A percentile compares a stretch with the other conserved stretches of the same genome.
Evolutionary conservation across 108 stramenopile genomes (phyloP).

Genomic region (Fistulifera solaris): DNA sequence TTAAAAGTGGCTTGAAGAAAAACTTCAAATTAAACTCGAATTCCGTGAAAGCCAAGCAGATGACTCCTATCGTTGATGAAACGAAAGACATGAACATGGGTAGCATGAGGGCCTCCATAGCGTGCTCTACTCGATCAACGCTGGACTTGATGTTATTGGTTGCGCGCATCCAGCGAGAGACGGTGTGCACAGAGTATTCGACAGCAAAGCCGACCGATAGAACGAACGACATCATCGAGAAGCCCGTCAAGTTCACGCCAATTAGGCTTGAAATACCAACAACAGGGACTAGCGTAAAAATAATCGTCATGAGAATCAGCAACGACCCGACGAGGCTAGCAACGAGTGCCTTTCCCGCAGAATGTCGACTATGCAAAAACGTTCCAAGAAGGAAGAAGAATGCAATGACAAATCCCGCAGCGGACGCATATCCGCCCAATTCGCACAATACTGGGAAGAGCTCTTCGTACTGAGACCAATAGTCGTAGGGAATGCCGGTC

Average conservation of each 20-base stretch:
- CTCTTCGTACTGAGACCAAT: constrained; percentile 36
- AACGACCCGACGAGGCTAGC: constrained; percentile 23
- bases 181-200: constrained; percentile 37
- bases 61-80: constrained; percentile 24
- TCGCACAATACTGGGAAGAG: constrained; percentile 17
- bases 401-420: constrained; percentile 23
- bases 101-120: constrained; percentile 30
- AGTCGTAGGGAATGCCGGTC: constrained; percentile 33
- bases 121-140: constrained; percentile 26
- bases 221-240: constrained; percentile 29
- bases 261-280: constrained; percentile 20
- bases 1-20: constrained; percentile 39
- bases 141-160: constrained; percentile 5
- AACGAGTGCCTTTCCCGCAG: constrained; percentile 7
- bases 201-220: constrained; percentile 29
- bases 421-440: constrained; percentile 14
- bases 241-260: constrained; percentile 31
- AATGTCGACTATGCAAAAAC: neutral
- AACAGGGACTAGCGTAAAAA: constrained; percentile 22
- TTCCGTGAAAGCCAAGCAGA: constrained; percentile 33
- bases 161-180: constrained; percentile 27
- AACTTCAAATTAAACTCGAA: constrained; percentile 35
- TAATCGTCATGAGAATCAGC: constrained; percentile 23
- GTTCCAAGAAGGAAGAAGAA: constrained; percentile 21
- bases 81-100: constrained; percentile 34